phyloP scores from a whole-genome alignment of 2,329 filamentous ascomycete genomes.

The Neonectria sp. region DNA sequence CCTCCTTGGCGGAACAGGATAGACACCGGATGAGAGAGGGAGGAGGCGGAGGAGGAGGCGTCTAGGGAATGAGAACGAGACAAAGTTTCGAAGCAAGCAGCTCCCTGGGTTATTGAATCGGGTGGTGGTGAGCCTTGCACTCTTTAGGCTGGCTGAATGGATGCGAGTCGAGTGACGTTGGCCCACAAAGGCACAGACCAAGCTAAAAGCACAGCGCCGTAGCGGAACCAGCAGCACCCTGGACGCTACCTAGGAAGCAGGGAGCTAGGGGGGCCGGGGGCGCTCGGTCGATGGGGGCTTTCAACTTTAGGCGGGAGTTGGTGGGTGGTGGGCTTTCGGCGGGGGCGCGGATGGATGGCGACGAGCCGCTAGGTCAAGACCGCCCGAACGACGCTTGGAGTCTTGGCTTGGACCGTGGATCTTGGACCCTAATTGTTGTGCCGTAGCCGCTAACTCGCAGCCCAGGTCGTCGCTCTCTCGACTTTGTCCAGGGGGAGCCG shows the following conservation, averaged over 20 bases:
- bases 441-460: not conserved
- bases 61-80: constrained; percentile 28
- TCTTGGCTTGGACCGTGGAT: not conserved
- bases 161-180: constrained; percentile 31
- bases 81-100: constrained; percentile 21
- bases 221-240: constrained; percentile 18
- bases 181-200: constrained; percentile 21
- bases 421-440: constrained; percentile 7
- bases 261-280: constrained; percentile 25
- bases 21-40: constrained; percentile 8
- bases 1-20: constrained; percentile 7
- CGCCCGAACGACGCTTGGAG: not conserved
- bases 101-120: constrained; percentile 14
- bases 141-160: constrained; percentile 23
- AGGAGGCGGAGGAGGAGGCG: constrained; percentile 15
- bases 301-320: constrained; percentile 12
- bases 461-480: not conserved
- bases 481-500: constrained; percentile 15
- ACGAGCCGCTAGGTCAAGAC: constrained; percentile 16
- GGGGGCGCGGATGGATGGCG: constrained; percentile 26
- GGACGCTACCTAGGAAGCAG: constrained; percentile 11
- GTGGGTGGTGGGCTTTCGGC: constrained; percentile 5
- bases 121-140: constrained; percentile 27
- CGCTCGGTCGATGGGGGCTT: constrained; percentile 17
- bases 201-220: constrained; percentile 5